These are phyloP conservation scores for Sechiopsis laciniata DNA, from an alignment of 306 rosid species.

Conservation along the genomic window DNA sequence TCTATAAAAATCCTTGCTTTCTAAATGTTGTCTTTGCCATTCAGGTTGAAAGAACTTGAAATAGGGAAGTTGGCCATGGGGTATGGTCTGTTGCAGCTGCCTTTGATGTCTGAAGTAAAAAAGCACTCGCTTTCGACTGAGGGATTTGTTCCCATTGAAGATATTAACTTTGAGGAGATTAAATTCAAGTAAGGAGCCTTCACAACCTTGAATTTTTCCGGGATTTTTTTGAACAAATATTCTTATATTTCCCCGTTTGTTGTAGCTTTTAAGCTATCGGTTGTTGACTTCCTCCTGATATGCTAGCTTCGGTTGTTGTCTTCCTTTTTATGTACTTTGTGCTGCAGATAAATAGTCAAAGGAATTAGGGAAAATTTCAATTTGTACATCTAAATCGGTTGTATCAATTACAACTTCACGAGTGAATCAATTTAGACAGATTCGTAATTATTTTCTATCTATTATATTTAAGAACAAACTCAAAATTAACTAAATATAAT, in stretches of 20 bases:
- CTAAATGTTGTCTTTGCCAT: neutral
- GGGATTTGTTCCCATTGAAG: constrained; percentile 73
- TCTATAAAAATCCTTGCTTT: constrained; percentile 13
- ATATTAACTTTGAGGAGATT: constrained; percentile 61
- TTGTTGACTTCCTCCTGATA: constrained; percentile 11
- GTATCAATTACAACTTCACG: neutral
- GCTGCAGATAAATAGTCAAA: neutral
- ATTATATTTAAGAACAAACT: neutral
- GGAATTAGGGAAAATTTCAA: neutral
- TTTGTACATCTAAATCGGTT: neutral
- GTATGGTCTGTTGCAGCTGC: constrained; percentile 78
- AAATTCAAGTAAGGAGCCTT: constrained; percentile 58
- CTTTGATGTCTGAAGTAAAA: constrained; percentile 75
- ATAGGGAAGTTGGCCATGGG: constrained; percentile 85
- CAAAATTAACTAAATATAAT: neutral
- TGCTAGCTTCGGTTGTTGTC: neutral
- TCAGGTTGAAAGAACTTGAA: constrained; percentile 94
- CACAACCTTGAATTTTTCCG: neutral
- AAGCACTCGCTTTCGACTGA: constrained; percentile 57
- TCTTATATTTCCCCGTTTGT: neutral
- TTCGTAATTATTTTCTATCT: neutral
- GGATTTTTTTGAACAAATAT: neutral
- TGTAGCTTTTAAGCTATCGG: neutral
- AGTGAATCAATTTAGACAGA: neutral
- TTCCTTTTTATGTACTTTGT: neutral